Evolutionary conservation across 768 basidiomycete genomes (phyloP), one percentile per base, ranked within the genome.

Genomic region (Lanmaoa pseudosensibilis): DNA sequence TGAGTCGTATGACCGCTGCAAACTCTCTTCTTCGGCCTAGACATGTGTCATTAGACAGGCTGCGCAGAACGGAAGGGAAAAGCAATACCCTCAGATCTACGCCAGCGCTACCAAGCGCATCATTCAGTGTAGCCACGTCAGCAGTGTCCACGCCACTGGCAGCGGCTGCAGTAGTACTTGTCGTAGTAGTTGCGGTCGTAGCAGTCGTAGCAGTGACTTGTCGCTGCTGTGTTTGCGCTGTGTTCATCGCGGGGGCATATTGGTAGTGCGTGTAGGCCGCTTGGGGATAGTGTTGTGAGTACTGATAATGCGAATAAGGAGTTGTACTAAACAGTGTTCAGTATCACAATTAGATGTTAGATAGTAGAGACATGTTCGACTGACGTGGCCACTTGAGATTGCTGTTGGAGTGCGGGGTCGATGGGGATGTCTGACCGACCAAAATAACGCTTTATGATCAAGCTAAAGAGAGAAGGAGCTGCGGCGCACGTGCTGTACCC

Each of bases 1-100:
- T 43, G 79, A 80, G 56, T 86, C 83, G 54, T 85, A 79, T 4
- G 79, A 75, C 39, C 87, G 79, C 61, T 92, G 89, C 6, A 93
- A 73, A 4, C 82, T 79, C 69, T 93, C 92, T 74, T 94, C 92
- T 70, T 94, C 92, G 0, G 92, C 92, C 90, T 94, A 64, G n/a
- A 21, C 36, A 41, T 32, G 19, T 32, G 38, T 32, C 47, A 38
- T 61, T n/a, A 51, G 12, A 36, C 15, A 34, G n/a, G 27, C 6
- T 10, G 25, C 15, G 36, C 8, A 19, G 37, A 23, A 30, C 15
- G 33, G n/a, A 37, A 40, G 13, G 44, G 30, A 33, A 52, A 30
- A 16, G 33, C 71, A 79, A 58, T 60, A 89, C 90, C 68, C 88
- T 74, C n/a, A 94, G 74, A 73, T 94, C 92, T 8, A 94, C 90